Percentiles rank a stretch among this genome's conserved stretches.
phyloP scores from a whole-genome alignment of 768 basidiomycete genomes.

The Hebeloma cylindrosporum region DNA sequence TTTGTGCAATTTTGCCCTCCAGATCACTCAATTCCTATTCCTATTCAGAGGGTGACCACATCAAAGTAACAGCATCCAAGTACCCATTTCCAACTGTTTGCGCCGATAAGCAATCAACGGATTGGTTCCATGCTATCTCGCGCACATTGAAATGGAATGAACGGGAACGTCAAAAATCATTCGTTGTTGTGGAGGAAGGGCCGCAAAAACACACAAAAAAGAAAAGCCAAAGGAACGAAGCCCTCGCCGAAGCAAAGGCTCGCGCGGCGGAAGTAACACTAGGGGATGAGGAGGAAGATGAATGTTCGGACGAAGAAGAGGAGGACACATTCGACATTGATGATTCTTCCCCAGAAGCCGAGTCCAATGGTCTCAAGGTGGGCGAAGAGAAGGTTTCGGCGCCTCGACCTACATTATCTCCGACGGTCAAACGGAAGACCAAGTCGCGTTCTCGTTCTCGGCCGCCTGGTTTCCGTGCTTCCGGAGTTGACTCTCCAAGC shows the following conservation, averaged over 20 bases:
- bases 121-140: slow-evolving; percentile 98
- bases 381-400: background rate
- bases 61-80: slow-evolving; percentile 95
- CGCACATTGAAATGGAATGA: slow-evolving; percentile 99
- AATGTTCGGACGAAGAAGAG: slow-evolving; percentile 52
- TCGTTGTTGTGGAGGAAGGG: slow-evolving; percentile 95
- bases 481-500: slow-evolving; percentile 65
- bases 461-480: slow-evolving; percentile 41
- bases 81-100: slow-evolving; percentile 99
- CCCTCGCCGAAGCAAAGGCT: slow-evolving; percentile 14
- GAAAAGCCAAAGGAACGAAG: slow-evolving; percentile 24
- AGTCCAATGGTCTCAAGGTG: slow-evolving; percentile 21
- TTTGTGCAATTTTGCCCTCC: background rate
- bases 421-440: slow-evolving; percentile 27
- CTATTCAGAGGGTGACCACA: slow-evolving; percentile 93
- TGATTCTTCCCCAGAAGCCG: slow-evolving; percentile 70
- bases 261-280: slow-evolving; percentile 31
- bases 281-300: slow-evolving; percentile 50
- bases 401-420: slow-evolving; percentile 10
- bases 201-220: slow-evolving; percentile 42
- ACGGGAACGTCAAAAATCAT: slow-evolving; percentile 96
- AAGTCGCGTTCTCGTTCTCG: slow-evolving; percentile 46
- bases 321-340: slow-evolving; percentile 92
- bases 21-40: slow-evolving; percentile 11
- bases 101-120: slow-evolving; percentile 94